phyloP scores from a whole-genome alignment of 2,329 filamentous ascomycete species.

The Sporothrix brunneoviolacea region DNA sequence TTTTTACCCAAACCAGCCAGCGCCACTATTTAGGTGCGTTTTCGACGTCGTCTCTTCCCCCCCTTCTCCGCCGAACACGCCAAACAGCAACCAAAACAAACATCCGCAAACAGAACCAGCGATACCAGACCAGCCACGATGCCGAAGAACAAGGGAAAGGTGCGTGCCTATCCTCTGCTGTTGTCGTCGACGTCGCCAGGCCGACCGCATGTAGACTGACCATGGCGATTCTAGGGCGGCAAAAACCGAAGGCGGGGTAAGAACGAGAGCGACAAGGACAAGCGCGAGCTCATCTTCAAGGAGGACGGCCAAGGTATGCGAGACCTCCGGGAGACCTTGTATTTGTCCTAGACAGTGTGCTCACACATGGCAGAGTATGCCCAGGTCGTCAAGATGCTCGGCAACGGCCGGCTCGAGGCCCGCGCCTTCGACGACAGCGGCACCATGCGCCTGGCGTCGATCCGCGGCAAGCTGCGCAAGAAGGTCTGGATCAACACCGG shows the following conservation, averaged over 20 bases:
- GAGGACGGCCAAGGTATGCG: constrained; percentile 74
- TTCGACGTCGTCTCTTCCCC: background rate
- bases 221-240: constrained; percentile 50
- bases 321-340: background rate
- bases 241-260: constrained; percentile 98
- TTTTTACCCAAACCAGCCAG: constrained; percentile 6
- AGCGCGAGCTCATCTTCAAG: constrained; percentile 97
- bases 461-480: constrained; percentile 92
- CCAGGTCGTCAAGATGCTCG: constrained; percentile 55
- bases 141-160: constrained; percentile 99
- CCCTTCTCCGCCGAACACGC: background rate
- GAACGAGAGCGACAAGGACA: constrained; percentile 99
- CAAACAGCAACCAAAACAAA: background rate
- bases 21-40: constrained; percentile 1
- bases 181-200: background rate
- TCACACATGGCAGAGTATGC: constrained; percentile 39
- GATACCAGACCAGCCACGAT: constrained; percentile 46
- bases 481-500: constrained; percentile 93
- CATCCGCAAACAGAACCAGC: background rate
- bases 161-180: constrained; percentile 29
- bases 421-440: constrained; percentile 92
- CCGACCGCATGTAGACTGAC: background rate
- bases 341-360: background rate
- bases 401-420: constrained; percentile 72
- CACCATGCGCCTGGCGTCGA: constrained; percentile 63